Conservation (phyloP, 352 stramenopile species). For the Phytophthora sojae region DNA sequence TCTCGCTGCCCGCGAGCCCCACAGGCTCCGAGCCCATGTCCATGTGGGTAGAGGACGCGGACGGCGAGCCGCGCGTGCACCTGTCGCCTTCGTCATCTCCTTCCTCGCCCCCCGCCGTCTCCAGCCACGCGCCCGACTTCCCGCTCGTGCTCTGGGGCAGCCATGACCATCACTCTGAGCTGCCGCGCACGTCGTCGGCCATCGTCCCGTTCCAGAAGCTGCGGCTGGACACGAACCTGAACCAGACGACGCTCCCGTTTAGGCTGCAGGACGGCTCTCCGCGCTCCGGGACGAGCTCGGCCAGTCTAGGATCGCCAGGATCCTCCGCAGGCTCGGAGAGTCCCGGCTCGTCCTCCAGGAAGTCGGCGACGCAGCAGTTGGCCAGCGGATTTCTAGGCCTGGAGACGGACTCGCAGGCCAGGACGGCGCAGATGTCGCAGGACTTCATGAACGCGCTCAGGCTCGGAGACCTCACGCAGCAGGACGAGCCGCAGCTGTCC, state of each 20-base stretch:
- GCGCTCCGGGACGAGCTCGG: slow-evolving; percentile 25
- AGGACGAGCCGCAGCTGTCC: slow-evolving; percentile 75
- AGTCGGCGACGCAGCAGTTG: slow-evolving; percentile 40
- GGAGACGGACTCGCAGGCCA: slow-evolving; percentile 22
- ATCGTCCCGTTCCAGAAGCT: slow-evolving; percentile 88
- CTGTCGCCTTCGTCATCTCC: background rate
- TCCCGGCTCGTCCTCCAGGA: slow-evolving; percentile 13
- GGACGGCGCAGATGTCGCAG: slow-evolving; percentile 50
- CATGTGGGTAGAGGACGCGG: slow-evolving; percentile 53
- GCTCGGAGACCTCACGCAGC: slow-evolving; percentile 54
- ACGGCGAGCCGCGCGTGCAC: background rate
- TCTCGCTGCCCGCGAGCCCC: slow-evolving; percentile 66
- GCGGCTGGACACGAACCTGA: slow-evolving; percentile 78
- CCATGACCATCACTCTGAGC: background rate
- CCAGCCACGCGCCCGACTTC: slow-evolving; percentile 51
- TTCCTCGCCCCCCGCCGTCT: background rate
- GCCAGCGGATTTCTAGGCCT: slow-evolving; percentile 44
- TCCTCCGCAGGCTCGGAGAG: slow-evolving; percentile 25
- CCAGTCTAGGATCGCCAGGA: slow-evolving; percentile 12
- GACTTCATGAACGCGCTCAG: slow-evolving; percentile 79
- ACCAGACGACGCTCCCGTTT: slow-evolving; percentile 73
- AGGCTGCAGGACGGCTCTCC: slow-evolving; percentile 11
- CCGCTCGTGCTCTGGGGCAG: slow-evolving; percentile 59
- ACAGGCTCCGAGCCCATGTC: slow-evolving; percentile 58
- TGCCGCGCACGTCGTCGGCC: slow-evolving; percentile 46